These are phyloP conservation scores for Stropharia rugosoannulata DNA, from an alignment of 768 basidiomycete genomes.

Conservation along the genomic window DNA sequence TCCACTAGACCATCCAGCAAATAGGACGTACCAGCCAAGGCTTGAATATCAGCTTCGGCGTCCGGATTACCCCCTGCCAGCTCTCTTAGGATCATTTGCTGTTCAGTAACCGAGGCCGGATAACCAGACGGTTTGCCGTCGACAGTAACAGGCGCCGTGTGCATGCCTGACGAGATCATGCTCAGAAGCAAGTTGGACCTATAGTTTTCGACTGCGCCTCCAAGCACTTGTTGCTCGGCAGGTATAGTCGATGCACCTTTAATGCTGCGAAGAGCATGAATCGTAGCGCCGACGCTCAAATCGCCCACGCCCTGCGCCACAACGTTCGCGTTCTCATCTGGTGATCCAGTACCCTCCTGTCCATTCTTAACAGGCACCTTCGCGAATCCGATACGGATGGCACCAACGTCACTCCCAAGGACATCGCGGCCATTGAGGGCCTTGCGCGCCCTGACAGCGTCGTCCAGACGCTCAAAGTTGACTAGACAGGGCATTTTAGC, in stretches of 20 bases:
- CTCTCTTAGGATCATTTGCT: constrained; percentile 97
- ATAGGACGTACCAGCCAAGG: constrained; percentile 71
- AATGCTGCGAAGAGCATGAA: constrained; percentile 81
- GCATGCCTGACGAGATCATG: constrained; percentile 79
- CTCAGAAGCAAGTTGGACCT: constrained; percentile 87
- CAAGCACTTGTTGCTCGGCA: constrained; percentile 90
- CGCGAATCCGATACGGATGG: constrained; percentile 95
- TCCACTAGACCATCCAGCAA: background rate
- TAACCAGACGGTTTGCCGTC: constrained; percentile 72
- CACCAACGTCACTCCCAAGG: constrained; percentile 93
- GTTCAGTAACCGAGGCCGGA: constrained; percentile 80
- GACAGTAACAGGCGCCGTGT: constrained; percentile 50
- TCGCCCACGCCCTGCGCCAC: constrained; percentile 83
- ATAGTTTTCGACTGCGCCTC: constrained; percentile 92
- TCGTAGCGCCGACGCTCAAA: constrained; percentile 83
- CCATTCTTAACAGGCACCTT: constrained; percentile 93
- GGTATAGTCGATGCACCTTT: constrained; percentile 93
- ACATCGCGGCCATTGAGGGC: constrained; percentile 96
- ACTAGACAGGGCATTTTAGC: constrained; percentile 42
- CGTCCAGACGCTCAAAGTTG: constrained; percentile 97
- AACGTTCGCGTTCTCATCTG: constrained; percentile 64
- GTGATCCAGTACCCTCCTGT: constrained; percentile 54
- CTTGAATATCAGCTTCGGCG: constrained; percentile 81
- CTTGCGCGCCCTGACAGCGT: constrained; percentile 93
- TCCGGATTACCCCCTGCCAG: constrained; percentile 75